A percentile compares a stretch with the other conserved stretches of the same genome.
phyloP scores from a whole-genome alignment of 257 asterid species.

The Ligustrum vulgare region DNA sequence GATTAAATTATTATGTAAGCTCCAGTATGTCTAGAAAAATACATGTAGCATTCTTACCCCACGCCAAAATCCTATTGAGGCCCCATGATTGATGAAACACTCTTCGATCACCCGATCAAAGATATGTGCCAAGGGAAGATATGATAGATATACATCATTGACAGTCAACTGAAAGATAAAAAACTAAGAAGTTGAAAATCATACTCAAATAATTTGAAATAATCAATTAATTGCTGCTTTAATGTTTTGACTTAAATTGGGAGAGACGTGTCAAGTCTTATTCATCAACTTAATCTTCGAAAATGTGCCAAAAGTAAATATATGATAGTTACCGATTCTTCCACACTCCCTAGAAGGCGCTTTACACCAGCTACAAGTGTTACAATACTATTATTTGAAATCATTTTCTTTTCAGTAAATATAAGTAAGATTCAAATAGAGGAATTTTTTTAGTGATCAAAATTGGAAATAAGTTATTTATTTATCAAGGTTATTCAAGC shows the following conservation, averaged over 20 bases:
- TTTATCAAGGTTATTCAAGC: too few relatives aligned
- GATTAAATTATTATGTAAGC: neutral
- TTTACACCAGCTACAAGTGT: conserved; percentile 77
- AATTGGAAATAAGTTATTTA: too few relatives aligned
- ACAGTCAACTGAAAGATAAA: conserved; percentile 53
- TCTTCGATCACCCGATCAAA: conserved; percentile 95
- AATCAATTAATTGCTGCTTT: conserved; percentile 12
- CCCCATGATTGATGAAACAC: conserved; percentile 71
- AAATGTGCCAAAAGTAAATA: conserved; percentile 15
- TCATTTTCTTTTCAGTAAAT: too few relatives aligned
- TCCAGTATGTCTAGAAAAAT: conserved; percentile 8
- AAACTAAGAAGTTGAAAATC: conserved; percentile 20
- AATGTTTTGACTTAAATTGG: conserved; percentile 5
- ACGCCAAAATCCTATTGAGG: conserved; percentile 98
- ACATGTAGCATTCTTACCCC: conserved; percentile 64
- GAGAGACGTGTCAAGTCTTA: neutral
- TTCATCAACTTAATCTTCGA: conserved; percentile 9
- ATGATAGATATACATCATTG: conserved; percentile 81
- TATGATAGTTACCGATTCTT: conserved; percentile 59
- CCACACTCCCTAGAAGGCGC: conserved; percentile 56
- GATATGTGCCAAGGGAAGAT: conserved; percentile 97
- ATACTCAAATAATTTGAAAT: conserved; percentile 16
- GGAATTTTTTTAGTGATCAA: too few relatives aligned
- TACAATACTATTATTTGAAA: conserved; percentile 82
- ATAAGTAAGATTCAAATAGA: too few relatives aligned